phyloP scores from a whole-genome alignment of 805 yeast genomes.

The Zygosaccharomyces gambellarensis region DNA sequence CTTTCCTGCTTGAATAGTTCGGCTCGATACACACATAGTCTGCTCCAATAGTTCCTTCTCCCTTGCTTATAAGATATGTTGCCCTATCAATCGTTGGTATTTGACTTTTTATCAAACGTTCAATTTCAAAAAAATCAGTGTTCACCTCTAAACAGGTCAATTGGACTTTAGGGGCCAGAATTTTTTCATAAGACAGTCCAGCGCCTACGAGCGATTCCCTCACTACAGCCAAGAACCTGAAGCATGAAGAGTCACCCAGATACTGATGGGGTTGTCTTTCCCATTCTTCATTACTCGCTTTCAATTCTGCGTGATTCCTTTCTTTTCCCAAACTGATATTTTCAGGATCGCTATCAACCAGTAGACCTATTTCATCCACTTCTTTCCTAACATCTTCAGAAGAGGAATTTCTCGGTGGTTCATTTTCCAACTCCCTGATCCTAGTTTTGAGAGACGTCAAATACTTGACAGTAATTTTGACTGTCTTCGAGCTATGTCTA shows the following conservation, averaged over 20 bases:
- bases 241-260: not conserved
- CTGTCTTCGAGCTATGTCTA: not conserved
- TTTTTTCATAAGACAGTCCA: too few relatives aligned
- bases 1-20: conserved; percentile 1
- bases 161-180: not conserved
- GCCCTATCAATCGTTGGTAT: conserved; percentile 1
- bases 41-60: conserved; percentile 10
- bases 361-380: not conserved
- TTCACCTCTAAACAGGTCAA: not conserved
- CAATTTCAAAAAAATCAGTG: too few relatives aligned
- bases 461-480: not conserved
- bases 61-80: conserved; percentile 1
- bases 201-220: not conserved
- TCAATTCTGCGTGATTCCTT: not conserved
- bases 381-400: not conserved
- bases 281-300: not conserved
- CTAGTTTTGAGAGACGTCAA: not conserved
- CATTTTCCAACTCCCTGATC: not conserved
- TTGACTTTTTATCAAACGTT: too few relatives aligned
- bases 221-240: not conserved
- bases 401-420: not conserved
- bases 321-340: not conserved
- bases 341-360: too few relatives aligned
- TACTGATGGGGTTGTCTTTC: not conserved
- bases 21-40: conserved; percentile 15